These are phyloP conservation scores for Rosa chinensis DNA, from an alignment of 306 rosid species.

Conservation along the genomic window DNA sequence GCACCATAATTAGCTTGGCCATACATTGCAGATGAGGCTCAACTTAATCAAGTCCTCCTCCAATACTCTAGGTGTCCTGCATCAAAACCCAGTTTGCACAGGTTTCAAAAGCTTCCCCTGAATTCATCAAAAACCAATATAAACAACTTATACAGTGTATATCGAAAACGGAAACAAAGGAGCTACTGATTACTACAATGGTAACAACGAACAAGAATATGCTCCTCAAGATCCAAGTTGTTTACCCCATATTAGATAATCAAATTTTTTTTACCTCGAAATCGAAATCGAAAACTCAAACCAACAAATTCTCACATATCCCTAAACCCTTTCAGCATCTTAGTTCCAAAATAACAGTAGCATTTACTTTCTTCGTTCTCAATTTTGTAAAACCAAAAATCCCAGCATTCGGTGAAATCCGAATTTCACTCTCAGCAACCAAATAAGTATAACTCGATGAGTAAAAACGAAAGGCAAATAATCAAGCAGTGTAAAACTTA, in stretches of 20 bases:
- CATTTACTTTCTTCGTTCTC: background rate
- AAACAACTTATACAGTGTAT: background rate
- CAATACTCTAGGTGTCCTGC: conserved; percentile 19
- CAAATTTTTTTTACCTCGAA: too few relatives aligned
- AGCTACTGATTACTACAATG: background rate
- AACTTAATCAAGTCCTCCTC: conserved; percentile 17
- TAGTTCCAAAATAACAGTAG: background rate
- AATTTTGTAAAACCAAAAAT: background rate
- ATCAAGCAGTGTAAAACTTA: background rate
- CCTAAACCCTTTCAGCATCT: background rate
- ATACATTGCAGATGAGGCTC: conserved; percentile 45
- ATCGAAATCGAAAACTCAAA: background rate
- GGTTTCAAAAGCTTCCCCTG: conserved; percentile 9
- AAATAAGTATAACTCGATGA: background rate
- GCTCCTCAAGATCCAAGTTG: background rate
- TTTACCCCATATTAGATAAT: background rate
- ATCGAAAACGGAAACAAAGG: background rate
- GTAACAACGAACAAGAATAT: background rate
- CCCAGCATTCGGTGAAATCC: background rate
- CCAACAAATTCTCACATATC: background rate
- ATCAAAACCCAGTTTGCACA: conserved; percentile 30
- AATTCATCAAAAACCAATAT: background rate
- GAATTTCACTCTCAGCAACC: background rate
- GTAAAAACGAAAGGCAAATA: background rate
- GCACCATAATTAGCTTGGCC: conserved; percentile 58